Percentiles rank a stretch among this genome's conserved stretches.
phyloP scores from a whole-genome alignment of 2,329 filamentous ascomycete species.

The Esteya vermicola region DNA sequence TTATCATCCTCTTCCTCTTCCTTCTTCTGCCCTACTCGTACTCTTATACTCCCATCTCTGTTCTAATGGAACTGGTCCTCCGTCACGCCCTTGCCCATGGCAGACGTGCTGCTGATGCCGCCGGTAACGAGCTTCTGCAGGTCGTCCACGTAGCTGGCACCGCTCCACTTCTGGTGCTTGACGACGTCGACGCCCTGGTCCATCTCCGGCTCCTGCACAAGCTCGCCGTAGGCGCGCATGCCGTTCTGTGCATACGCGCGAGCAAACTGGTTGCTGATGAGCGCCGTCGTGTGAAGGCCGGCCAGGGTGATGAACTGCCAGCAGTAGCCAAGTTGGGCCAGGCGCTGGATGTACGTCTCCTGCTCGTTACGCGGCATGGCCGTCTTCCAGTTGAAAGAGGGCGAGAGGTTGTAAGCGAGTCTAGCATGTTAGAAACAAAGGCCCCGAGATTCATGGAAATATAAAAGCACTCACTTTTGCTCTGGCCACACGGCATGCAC shows the following conservation, averaged over 20 bases:
- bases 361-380: slow-evolving; percentile 87
- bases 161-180: slow-evolving; percentile 98
- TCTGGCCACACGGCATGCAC: slow-evolving; percentile 92
- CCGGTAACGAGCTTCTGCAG: slow-evolving; percentile 94
- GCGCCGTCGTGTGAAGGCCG: slow-evolving; percentile 85
- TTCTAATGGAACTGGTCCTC: slow-evolving; percentile 79
- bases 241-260: slow-evolving; percentile 66
- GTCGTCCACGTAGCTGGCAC: slow-evolving; percentile 89
- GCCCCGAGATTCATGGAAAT: neutral
- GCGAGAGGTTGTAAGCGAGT: slow-evolving; percentile 94
- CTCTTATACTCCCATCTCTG: neutral
- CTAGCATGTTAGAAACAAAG: slow-evolving; percentile 25
- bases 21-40: neutral
- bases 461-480: slow-evolving; percentile 58
- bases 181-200: slow-evolving; percentile 82
- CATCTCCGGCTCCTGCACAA: slow-evolving; percentile 97
- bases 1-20: neutral
- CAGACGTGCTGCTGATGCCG: slow-evolving; percentile 78
- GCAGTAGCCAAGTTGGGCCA: slow-evolving; percentile 82
- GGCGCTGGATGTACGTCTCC: slow-evolving; percentile 90
- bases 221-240: slow-evolving; percentile 93
- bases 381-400: slow-evolving; percentile 99
- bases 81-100: slow-evolving; percentile 95
- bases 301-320: slow-evolving; percentile 99
- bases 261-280: slow-evolving; percentile 82